Evolutionary conservation across 2,329 filamentous ascomycete genomes (phyloP), one percentile per base, ranked within the genome.

Genomic region (Cyphellophora attinorum): DNA sequence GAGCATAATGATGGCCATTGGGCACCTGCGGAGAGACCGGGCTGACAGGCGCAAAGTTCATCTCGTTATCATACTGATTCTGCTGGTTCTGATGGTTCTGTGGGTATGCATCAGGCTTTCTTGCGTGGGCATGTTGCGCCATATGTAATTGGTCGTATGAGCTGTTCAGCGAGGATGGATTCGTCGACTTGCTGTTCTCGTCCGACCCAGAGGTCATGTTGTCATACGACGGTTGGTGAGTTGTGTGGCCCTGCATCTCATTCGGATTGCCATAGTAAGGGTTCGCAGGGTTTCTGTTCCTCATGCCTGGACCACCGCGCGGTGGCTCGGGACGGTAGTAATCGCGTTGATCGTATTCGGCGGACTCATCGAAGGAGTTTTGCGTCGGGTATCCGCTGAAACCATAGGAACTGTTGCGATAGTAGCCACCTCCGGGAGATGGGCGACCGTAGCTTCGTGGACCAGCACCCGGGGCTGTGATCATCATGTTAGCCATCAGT

Each of bases 91-190:
- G 50, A 33, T 56, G 44, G 35, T 50, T 51, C 30, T 58, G 55
- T 2, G 27, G 11, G 28, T 40, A 44, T 3, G 42, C 39, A 31
- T 77, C 70, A 16, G 67, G 71, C 49, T 72, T 72, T 21, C 65
- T 39, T 19, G 40, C 38, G 33, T 77, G 72, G 21, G 21, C 8
- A 25, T 25, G 21, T n/a, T n/a, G n/a, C 21, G n/a, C n/a, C 21
- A 25, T 25, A 38, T 68, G 64, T 15, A 78, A 65, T 42, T 85
- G 79, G 54, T 94, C 85, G 48, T 93, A 75, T 2, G 85, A 93
- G 62, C 85, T 93, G 61, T 93, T 93, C 54, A 94, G 83, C 53
- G 86, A 94, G 62, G 83, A 91, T 64, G 84, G 88, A 54, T 94
- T 86, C 40, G 85, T 93, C 45, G 80, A 79, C 57, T 91, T 88